Conservation (phyloP, 768 basidiomycete genomes). For the Leccinum incarnatum region DNA sequence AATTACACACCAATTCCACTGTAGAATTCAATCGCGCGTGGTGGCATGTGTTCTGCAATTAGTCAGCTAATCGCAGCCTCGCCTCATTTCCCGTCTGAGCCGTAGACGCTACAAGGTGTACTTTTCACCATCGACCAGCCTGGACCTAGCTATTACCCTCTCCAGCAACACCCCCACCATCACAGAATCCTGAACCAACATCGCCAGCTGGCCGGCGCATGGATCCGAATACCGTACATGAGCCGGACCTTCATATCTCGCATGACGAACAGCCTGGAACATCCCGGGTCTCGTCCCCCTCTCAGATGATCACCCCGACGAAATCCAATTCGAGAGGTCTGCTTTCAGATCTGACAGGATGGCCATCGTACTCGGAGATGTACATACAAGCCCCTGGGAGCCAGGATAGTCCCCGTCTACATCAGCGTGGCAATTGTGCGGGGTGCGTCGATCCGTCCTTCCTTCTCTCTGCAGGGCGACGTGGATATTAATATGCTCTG, state of each 20-base stretch:
- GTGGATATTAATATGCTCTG: slow-evolving; percentile 1
- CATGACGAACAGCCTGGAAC: slow-evolving; percentile 1
- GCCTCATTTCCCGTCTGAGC: slow-evolving; percentile 10
- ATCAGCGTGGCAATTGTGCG: slow-evolving; percentile 6
- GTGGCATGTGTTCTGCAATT: slow-evolving; percentile 5
- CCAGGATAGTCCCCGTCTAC: slow-evolving; percentile 4
- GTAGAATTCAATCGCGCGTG: slow-evolving; percentile 61
- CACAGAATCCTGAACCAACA: not conserved
- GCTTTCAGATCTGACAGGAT: slow-evolving; percentile 14
- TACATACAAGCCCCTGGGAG: slow-evolving; percentile 14
- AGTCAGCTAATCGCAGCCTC: slow-evolving; percentile 22
- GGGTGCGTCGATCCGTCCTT: slow-evolving; percentile 15
- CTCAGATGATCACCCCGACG: slow-evolving; percentile 12
- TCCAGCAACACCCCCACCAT: not conserved
- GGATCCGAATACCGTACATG: slow-evolving; percentile 4
- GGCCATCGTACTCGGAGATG: slow-evolving; percentile 17
- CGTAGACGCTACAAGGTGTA: too few species aligned
- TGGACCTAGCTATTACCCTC: not conserved
- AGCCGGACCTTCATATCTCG: slow-evolving; percentile 3
- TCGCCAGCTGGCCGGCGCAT: not conserved
- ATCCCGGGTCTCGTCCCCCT: slow-evolving; percentile 2
- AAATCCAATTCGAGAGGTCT: slow-evolving; percentile 8
- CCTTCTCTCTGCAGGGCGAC: not conserved
- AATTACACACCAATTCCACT: slow-evolving; percentile 63
- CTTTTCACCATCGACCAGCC: slow-evolving; percentile 10